Base-by-base conservation (phyloP, 306 rosid species). In the Glycine tomentella region DNA sequence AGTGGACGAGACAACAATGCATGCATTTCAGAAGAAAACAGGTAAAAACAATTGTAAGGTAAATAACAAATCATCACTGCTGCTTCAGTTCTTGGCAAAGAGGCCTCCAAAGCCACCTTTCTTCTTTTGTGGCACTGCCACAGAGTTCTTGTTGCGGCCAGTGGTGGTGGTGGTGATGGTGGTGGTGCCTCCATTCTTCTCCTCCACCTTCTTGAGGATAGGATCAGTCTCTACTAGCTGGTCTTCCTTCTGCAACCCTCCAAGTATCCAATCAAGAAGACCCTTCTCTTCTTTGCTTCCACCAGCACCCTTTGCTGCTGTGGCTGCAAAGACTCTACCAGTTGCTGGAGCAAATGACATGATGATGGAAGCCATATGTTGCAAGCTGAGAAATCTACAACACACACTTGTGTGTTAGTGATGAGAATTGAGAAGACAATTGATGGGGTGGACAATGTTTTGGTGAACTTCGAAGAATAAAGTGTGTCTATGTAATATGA, bases 61-160 rank as follows among this genome's bases (percentile, higher is more conserved):
- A 49, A 38, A 3, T 25, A 25, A 25, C 31, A 0, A 81, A n/a
- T 53, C 8, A 67, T 15, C 3, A 14, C 33, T 8, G 31, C 31
- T 25, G 38, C 17, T 31, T 90, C 84, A 89, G 5, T 88, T 87
- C 88, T 91, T 91, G 34, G 91, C 94, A 78, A 93, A 93, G 6
- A 93, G 87, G 38, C 98, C 97, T 50, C 97, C 98, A 71, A 90
- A 90, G 33, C 94, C 94, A 34, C 91, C 90, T 72, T 93, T 90
- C 88, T 93, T 93, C 93, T 93, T 91, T 49, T 78, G 91, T 3
- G 93, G 97, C 80, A 90, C 82, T 0, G 84, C 87, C 49, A 88
- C 94, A 0, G 97, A 70, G 83, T 83, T 84, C 85, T 87, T 87
- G 12, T 86, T 87, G 16, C 89, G 44, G 74, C 89, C 88, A 45